Base-by-base conservation (phyloP, 805 yeast species). In the Candida parachauliodes region DNA sequence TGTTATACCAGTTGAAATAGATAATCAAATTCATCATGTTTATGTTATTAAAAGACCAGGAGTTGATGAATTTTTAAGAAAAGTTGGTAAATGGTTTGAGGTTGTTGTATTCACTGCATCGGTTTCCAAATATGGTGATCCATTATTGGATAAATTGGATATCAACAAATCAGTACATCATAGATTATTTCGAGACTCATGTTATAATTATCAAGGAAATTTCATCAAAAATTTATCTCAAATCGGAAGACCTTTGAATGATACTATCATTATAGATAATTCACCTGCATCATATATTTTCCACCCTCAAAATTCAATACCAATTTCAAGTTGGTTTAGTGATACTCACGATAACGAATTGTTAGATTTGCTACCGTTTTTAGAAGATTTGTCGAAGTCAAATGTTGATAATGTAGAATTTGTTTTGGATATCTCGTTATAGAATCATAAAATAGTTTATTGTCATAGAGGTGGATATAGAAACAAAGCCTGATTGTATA, bases 11-110 rank as follows among this genome's bases (percentile, higher is more conserved):
- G 98, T 93, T 37, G 98, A 91, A 59, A 91, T 93, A 45, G 98
- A 93, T 52, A 82, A 82, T 51, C 91, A 86, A 57, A 73, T 81
- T 22, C 98, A 93, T 60, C 91, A 87, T 53, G 98, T 93, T 30
- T 93, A 88, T 57, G 98, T 93, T 17, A 88, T 89, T 40, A 93
- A 93, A 57, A 76, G 99, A 52, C 99, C 99, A 1, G 98, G 98
- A 1, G 98, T 94, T 35, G 98, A 93, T 62, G 94, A 87, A 55
- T 93, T 93, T 54, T 69, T 93, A 68, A 68, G 67, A 50, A 73
- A 76, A 46, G 95, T 91, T 33, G 95, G 97, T 19, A 72, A 86
- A 56, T 59, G 89, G 51, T 93, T 74, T 57, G 99, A 93, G 62
- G 95, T 93, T 40, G 98, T 93, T 17, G 95, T 93, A 3, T 93